phyloP scores from a whole-genome alignment of 805 yeast species.

The Blastobotrys peoriensis region DNA sequence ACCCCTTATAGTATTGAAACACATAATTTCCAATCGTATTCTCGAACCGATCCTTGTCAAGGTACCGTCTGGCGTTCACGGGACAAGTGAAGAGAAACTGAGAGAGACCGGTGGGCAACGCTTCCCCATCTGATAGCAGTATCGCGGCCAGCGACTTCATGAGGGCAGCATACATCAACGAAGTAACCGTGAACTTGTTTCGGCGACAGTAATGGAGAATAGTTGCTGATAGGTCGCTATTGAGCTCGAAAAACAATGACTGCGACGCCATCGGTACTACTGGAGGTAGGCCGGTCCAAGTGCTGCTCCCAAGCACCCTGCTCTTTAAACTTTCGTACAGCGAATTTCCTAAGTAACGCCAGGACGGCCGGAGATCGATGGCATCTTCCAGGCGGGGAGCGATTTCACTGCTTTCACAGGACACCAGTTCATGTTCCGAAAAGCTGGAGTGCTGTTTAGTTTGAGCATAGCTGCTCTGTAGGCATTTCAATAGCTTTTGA shows the following conservation, averaged over 20 bases:
- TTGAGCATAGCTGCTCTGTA: too few species aligned
- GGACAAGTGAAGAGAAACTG: conserved; percentile 10
- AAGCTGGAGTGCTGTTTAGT: too few species aligned
- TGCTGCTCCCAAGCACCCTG: not conserved
- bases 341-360: not conserved
- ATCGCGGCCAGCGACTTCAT: conserved; percentile 4
- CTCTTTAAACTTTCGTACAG: not conserved
- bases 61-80: conserved; percentile 15
- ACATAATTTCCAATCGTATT: conserved; percentile 6
- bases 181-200: conserved; percentile 10
- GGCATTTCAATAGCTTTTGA: conserved; percentile 3
- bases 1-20: not conserved
- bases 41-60: not conserved
- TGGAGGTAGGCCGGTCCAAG: conserved; percentile 12
- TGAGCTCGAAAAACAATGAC: conserved; percentile 8
- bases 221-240: conserved; percentile 2
- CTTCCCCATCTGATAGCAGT: too few species aligned
- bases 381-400: too few species aligned
- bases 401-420: too few species aligned
- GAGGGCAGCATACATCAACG: conserved; percentile 12
- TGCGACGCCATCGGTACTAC: conserved; percentile 10
- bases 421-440: too few species aligned
- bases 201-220: conserved; percentile 7
- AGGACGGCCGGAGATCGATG: not conserved
- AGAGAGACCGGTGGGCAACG: too few species aligned